Percentiles rank a stretch among this genome's conserved stretches.
phyloP scores from a whole-genome alignment of 139 green algal genomes.

The Auxenochlorella protothecoides region DNA sequence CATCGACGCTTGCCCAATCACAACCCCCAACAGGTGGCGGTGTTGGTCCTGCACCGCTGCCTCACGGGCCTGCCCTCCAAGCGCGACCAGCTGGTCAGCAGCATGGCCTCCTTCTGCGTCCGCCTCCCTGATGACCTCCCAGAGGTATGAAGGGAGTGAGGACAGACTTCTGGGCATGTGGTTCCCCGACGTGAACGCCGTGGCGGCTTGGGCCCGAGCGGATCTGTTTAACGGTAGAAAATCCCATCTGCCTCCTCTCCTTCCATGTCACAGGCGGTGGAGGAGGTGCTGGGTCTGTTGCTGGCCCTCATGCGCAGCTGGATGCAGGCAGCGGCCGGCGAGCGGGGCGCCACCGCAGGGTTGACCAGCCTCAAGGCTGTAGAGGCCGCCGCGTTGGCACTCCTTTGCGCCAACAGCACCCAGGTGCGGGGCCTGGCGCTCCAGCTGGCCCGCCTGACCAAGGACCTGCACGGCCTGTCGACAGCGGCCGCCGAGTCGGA shows the following conservation, averaged over 20 bases:
- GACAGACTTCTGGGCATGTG: no score
- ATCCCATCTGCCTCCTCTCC: no score
- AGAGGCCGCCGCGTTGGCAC: conserved; percentile 12
- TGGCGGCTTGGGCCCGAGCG: no score
- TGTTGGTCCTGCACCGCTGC: conserved; percentile 32
- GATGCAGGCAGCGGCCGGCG: no score
- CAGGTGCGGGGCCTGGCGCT: conserved; percentile 36
- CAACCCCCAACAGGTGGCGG: conserved; percentile 8
- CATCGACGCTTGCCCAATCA: not conserved
- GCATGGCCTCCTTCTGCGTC: conserved; percentile 35
- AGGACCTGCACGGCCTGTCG: conserved; percentile 31
- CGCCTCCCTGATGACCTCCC: conserved; percentile 56
- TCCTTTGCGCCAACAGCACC: conserved; percentile 16
- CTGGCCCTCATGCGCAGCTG: no score
- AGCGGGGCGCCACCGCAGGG: not conserved
- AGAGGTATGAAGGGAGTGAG: conserved; percentile 22
- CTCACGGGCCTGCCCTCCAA: conserved; percentile 43
- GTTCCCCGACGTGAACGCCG: no score
- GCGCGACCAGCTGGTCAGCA: conserved; percentile 47
- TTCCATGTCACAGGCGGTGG: no score
- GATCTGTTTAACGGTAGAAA: no score
- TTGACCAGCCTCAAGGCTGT: conserved; percentile 12
- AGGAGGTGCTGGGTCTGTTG: no score
- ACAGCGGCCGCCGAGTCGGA: not conserved
- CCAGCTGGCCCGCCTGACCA: conserved; percentile 20